These are phyloP conservation scores for Pezicula neosporulosa DNA, from an alignment of 2,329 filamentous ascomycete genomes.

Conservation along the genomic window DNA sequence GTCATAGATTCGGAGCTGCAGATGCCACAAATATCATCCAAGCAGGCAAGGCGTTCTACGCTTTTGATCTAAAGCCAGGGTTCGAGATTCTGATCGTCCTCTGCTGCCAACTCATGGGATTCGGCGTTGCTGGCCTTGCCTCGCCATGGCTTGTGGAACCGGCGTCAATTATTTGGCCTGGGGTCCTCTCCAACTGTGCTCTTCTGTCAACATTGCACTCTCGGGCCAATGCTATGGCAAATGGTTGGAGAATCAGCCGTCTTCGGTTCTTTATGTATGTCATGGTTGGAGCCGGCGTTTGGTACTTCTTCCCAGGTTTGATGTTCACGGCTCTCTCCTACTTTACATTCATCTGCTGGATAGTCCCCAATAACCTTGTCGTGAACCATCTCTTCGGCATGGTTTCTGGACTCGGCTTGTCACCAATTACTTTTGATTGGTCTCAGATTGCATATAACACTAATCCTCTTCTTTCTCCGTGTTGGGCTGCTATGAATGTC, in stretches of 20 bases:
- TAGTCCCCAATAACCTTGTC: slow-evolving; percentile 43
- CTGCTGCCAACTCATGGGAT: slow-evolving; percentile 51
- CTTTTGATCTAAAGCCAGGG: slow-evolving; percentile 50
- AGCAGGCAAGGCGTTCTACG: slow-evolving; percentile 14
- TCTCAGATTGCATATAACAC: slow-evolving; percentile 52
- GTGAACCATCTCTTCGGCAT: slow-evolving; percentile 71
- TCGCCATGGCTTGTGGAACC: slow-evolving; percentile 1
- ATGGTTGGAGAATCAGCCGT: slow-evolving; percentile 47
- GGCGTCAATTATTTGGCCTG: slow-evolving; percentile 17
- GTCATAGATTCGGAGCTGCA: slow-evolving; percentile 32
- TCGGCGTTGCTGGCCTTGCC: slow-evolving; percentile 1
- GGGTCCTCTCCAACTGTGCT: slow-evolving; percentile 12
- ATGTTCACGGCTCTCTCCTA: slow-evolving; percentile 59
- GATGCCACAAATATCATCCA: slow-evolving; percentile 21
- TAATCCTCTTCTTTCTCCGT: slow-evolving; percentile 59
- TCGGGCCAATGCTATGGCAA: slow-evolving; percentile 45
- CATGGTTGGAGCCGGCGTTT: slow-evolving; percentile 43
- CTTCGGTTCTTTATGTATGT: slow-evolving; percentile 3
- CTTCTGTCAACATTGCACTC: slow-evolving; percentile 52
- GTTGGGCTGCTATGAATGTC: slow-evolving; percentile 71
- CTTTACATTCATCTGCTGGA: slow-evolving; percentile 2
- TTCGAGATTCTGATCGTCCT: slow-evolving; percentile 57
- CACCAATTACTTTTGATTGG: slow-evolving; percentile 75
- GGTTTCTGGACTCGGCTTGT: slow-evolving; percentile 59
- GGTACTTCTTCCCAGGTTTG: slow-evolving; percentile 57